Evolutionary conservation across 768 basidiomycete species (phyloP).

Genomic region (Austroboletus festivus): DNA sequence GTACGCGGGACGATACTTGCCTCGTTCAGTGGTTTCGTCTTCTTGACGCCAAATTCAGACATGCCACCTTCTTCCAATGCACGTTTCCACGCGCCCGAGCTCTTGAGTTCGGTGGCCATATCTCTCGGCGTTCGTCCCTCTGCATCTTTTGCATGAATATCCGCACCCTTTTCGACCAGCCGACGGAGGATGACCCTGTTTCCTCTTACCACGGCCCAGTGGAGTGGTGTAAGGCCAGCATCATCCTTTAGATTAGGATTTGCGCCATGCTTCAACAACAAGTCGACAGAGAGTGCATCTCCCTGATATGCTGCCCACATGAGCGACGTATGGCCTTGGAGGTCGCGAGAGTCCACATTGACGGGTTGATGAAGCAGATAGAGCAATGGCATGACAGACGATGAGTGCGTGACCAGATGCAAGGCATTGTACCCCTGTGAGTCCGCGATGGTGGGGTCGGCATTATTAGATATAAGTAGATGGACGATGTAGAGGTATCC

Average conservation of each 20-base stretch:
- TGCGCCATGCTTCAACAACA: conserved; percentile 86
- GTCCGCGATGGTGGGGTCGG: conserved; percentile 89
- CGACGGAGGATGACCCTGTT: conserved; percentile 82
- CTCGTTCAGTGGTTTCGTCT: conserved; percentile 67
- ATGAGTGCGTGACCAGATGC: conserved; percentile 93
- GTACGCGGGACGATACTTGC: conserved; percentile 36
- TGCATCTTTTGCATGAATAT: conserved; percentile 74
- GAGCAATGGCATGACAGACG: conserved; percentile 89
- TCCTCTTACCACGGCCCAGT: conserved; percentile 98
- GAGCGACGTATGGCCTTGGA: conserved; percentile 88
- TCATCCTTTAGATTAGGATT: conserved; percentile 75
- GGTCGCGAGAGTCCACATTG: conserved; percentile 84
- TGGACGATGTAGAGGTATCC: conserved; percentile 96
- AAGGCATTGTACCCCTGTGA: conserved; percentile 95
- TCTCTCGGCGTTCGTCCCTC: conserved; percentile 87
- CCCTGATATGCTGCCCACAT: conserved; percentile 99
- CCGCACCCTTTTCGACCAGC: conserved; percentile 82
- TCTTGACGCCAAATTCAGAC: conserved; percentile 69
- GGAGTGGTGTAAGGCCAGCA: conserved; percentile 80
- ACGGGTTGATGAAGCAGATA: conserved; percentile 93
- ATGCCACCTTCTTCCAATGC: conserved; percentile 87
- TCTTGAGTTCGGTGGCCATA: conserved; percentile 93
- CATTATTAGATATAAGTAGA: conserved; percentile 81
- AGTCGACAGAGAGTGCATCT: conserved; percentile 90
- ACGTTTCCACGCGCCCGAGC: conserved; percentile 83